phyloP scores from a whole-genome alignment of 495 filamentous ascomycete species.

The Tetracladium setigerum region DNA sequence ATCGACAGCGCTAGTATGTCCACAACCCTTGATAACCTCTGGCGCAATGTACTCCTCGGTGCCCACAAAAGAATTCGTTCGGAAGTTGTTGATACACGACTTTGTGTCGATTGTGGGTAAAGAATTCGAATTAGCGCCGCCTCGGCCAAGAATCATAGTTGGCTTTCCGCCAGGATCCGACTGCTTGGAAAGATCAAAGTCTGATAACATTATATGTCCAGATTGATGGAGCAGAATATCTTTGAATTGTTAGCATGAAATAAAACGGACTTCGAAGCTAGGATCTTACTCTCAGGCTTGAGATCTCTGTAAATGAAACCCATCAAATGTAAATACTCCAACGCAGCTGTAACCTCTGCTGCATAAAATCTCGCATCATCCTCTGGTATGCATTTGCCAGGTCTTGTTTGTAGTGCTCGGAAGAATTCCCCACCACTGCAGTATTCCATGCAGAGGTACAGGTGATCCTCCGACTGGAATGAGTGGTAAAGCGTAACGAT shows the following conservation, averaged over 20 bases:
- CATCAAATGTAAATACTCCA: constrained; percentile 98
- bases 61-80: constrained; percentile 96
- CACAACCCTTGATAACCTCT: constrained; percentile 97
- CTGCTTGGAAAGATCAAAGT: constrained; percentile 97
- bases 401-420: constrained; percentile 88
- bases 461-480: constrained; percentile 96
- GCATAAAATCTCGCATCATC: constrained; percentile 97
- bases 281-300: constrained; percentile 85
- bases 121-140: constrained; percentile 70
- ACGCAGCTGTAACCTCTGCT: constrained; percentile 92
- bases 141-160: constrained; percentile 90
- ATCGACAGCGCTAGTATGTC: constrained; percentile 95
- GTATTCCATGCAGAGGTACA: constrained; percentile 99
- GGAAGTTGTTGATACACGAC: constrained; percentile 96
- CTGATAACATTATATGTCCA: constrained; percentile 98
- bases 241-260: constrained; percentile 26
- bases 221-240: constrained; percentile 97
- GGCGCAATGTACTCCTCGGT: constrained; percentile 99
- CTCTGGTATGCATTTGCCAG: constrained; percentile 93
- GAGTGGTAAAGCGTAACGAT: constrained; percentile 98
- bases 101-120: constrained; percentile 96
- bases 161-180: constrained; percentile 93
- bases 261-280: neutral
- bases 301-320: constrained; percentile 98
- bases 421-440: constrained; percentile 99